phyloP scores from a whole-genome alignment of 1,139 yeast genomes.

The Yamadazyma atmosphaerica region DNA sequence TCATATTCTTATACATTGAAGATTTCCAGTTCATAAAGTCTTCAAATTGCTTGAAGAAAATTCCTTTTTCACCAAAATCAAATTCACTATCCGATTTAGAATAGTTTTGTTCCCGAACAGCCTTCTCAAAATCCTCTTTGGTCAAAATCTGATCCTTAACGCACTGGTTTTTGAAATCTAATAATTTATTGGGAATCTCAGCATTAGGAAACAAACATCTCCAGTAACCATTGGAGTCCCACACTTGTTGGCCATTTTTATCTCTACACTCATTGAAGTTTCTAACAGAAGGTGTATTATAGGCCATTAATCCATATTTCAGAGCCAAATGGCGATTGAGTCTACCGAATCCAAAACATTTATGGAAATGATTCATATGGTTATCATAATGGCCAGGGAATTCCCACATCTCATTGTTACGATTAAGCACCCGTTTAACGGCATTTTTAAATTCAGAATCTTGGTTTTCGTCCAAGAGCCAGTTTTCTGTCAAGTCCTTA shows the following conservation, averaged over 20 bases:
- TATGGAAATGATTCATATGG: conserved; percentile 1
- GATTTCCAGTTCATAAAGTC: conserved; percentile 69
- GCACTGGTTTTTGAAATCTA: conserved; percentile 28
- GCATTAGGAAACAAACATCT: conserved; percentile 76
- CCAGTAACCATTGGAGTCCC: conserved; percentile 86
- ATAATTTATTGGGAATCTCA: conserved; percentile 36
- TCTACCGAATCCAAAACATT: conserved; percentile 11
- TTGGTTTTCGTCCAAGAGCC: conserved; percentile 17
- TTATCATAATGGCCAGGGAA: conserved; percentile 9
- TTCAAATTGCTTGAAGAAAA: conserved; percentile 58
- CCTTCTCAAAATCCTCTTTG: conserved; percentile 47
- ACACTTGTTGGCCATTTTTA: conserved; percentile 65
- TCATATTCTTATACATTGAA: conserved; percentile 48
- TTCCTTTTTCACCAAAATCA: conserved; percentile 43
- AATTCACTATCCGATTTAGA: conserved; percentile 17
- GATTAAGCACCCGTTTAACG: conserved; percentile 4
- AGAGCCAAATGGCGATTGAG: conserved; percentile 24
- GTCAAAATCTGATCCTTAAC: conserved; percentile 39
- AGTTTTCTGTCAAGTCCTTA: conserved; percentile 19
- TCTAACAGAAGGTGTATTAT: conserved; percentile 61
- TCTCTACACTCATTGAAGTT: conserved; percentile 64
- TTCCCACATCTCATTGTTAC: conserved; percentile 12
- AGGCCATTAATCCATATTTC: conserved; percentile 50
- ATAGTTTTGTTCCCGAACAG: conserved; percentile 16
- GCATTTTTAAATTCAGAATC: conserved; percentile 6